Evolutionary conservation across 2,329 filamentous ascomycete species (phyloP).

Genomic region (Penicillium verrucosum): DNA sequence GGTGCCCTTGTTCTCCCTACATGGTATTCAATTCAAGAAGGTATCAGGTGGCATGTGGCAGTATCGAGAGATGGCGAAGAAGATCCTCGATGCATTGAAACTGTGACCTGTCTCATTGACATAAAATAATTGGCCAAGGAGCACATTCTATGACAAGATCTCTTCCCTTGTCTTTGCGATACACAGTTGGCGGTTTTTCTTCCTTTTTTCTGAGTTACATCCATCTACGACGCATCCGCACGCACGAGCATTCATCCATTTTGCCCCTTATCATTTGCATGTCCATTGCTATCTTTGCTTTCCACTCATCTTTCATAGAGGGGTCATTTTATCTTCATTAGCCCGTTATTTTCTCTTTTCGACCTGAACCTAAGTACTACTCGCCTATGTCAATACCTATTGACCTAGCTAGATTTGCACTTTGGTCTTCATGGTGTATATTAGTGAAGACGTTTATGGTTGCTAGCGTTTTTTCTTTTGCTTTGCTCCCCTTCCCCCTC

Average conservation of each 20-base stretch:
- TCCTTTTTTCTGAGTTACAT: slow-evolving; percentile 13
- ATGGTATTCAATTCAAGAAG: slow-evolving; percentile 98
- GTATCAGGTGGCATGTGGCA: slow-evolving; percentile 95
- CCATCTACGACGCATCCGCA: slow-evolving; percentile 27
- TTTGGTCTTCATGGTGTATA: slow-evolving; percentile 29
- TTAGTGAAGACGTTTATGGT: slow-evolving; percentile 17
- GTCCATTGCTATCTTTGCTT: slow-evolving; percentile 10
- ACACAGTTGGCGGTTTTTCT: slow-evolving; percentile 6
- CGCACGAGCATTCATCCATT: slow-evolving; percentile 27
- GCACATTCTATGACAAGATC: neutral
- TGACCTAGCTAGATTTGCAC: slow-evolving; percentile 13
- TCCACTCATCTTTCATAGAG: slow-evolving; percentile 2
- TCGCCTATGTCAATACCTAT: slow-evolving; percentile 16
- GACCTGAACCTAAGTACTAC: slow-evolving; percentile 22
- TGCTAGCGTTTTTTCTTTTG: neutral
- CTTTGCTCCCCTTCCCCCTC: neutral
- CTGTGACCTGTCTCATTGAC: slow-evolving; percentile 51
- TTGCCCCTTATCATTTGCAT: slow-evolving; percentile 19
- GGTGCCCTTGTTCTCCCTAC: slow-evolving; percentile 84
- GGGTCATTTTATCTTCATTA: slow-evolving; percentile 12
- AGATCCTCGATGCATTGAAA: slow-evolving; percentile 81
- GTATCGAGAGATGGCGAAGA: slow-evolving; percentile 97
- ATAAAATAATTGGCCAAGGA: neutral
- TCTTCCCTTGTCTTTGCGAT: neutral
- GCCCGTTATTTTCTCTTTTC: slow-evolving; percentile 16